A percentile compares a stretch with the other conserved stretches of the same genome.
phyloP scores from a whole-genome alignment of 75 land plant genomes.

The Cryptomeria japonica region DNA sequence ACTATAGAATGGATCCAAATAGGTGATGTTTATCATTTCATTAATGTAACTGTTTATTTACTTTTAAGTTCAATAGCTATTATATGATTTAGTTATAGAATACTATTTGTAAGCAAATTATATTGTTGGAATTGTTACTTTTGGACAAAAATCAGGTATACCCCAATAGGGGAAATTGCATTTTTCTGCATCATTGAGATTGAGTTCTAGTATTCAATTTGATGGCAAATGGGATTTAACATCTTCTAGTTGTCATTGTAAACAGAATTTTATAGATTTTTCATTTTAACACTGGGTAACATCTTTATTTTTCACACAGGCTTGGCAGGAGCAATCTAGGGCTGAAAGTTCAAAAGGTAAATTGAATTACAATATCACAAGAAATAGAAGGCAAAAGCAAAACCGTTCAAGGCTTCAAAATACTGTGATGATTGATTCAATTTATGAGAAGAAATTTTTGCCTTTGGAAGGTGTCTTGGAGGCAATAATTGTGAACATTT shows the following conservation, averaged over 20 bases:
- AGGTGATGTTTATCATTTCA: too few species aligned
- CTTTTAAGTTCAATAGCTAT: too few species aligned
- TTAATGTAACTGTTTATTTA: too few species aligned
- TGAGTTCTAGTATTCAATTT: background rate
- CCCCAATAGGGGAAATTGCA: background rate
- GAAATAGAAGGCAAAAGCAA: slow-evolving; percentile 40
- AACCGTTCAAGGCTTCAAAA: slow-evolving; percentile 55
- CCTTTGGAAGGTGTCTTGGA: slow-evolving; percentile 69
- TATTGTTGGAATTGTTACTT: too few species aligned
- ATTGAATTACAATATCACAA: slow-evolving; percentile 18
- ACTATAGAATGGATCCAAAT: too few species aligned
- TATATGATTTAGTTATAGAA: too few species aligned
- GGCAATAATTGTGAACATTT: slow-evolving; percentile 67
- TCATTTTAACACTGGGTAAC: background rate
- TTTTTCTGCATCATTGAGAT: background rate
- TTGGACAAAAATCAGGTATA: too few species aligned
- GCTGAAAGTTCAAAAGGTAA: slow-evolving; percentile 33
- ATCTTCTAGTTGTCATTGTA: background rate
- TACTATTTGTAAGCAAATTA: too few species aligned
- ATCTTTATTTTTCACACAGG: slow-evolving; percentile 32
- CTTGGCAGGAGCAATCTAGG: slow-evolving; percentile 65
- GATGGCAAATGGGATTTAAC: background rate
- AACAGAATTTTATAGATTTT: background rate
- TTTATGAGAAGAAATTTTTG: slow-evolving; percentile 78
- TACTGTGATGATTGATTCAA: slow-evolving; percentile 73